Percentiles rank a stretch among this genome's conserved stretches.
phyloP scores from a whole-genome alignment of 805 yeast species.

The Ogataea naganishii region DNA sequence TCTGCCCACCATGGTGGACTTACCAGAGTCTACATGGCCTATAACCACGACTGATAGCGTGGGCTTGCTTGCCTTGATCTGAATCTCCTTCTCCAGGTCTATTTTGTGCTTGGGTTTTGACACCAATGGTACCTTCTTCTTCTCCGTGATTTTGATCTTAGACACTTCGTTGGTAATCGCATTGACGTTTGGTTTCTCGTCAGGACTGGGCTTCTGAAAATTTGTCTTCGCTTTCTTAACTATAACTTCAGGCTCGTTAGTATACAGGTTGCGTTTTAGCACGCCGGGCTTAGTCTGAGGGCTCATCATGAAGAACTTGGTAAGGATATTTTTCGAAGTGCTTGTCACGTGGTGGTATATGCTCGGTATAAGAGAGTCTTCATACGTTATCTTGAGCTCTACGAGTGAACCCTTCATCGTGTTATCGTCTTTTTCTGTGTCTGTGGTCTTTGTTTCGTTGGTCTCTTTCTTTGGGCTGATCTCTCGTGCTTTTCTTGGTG shows the following conservation, averaged over 20 bases:
- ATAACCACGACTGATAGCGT: conserved; percentile 67
- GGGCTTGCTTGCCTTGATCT: conserved; percentile 34
- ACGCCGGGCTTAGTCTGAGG: no score
- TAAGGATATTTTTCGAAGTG: conserved; percentile 7
- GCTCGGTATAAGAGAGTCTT: no score
- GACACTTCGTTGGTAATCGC: conserved; percentile 17
- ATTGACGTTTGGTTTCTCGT: conserved; percentile 36
- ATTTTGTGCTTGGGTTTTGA: conserved; percentile 36
- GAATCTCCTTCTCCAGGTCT: conserved; percentile 31
- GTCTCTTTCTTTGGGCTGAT: no score
- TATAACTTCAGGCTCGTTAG: conserved; percentile 30
- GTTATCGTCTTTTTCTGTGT: no score
- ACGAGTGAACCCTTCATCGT: no score
- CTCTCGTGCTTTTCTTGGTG: no score
- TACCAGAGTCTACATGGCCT: conserved; percentile 85
- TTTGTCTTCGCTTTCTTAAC: conserved; percentile 39
- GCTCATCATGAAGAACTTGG: conserved; percentile 5
- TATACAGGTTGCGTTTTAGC: conserved; percentile 16
- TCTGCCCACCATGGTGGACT: conserved; percentile 73
- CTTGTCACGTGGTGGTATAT: no score
- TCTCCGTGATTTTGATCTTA: conserved; percentile 9
- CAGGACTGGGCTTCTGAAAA: conserved; percentile 73
- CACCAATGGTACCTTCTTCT: conserved; percentile 11
- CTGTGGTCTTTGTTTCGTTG: no score
- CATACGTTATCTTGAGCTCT: no score